Conservation (phyloP, 2,329 filamentous ascomycete species). For the Penicillium griseofulvum region DNA sequence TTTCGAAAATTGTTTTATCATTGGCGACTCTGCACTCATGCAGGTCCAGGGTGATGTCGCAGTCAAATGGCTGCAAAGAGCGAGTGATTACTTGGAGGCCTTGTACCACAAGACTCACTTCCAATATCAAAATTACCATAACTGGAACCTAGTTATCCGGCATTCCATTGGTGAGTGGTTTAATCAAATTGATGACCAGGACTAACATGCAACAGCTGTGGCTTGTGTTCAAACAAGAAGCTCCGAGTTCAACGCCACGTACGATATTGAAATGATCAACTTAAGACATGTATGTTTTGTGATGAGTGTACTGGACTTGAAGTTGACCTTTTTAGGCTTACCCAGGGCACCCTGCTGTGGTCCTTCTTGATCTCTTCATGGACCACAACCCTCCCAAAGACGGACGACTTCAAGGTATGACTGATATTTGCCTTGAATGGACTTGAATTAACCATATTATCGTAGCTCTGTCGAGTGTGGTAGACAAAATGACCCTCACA, state of each 20-base stretch:
- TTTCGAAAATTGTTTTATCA: slow-evolving; percentile 67
- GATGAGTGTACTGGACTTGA: slow-evolving; percentile 31
- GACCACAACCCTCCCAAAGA: slow-evolving; percentile 37
- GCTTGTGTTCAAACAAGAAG: slow-evolving; percentile 37
- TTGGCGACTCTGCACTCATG: slow-evolving; percentile 61
- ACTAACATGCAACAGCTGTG: slow-evolving; percentile 26
- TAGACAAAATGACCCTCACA: neutral
- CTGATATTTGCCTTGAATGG: neutral
- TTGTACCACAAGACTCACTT: slow-evolving; percentile 51
- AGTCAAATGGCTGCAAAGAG: slow-evolving; percentile 70
- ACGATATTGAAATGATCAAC: slow-evolving; percentile 56
- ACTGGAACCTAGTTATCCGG: slow-evolving; percentile 65
- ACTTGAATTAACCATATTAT: slow-evolving; percentile 19
- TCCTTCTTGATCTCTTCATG: slow-evolving; percentile 68
- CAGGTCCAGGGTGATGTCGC: slow-evolving; percentile 56
- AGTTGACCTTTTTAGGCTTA: slow-evolving; percentile 22
- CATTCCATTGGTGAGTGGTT: slow-evolving; percentile 57
- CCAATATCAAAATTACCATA: slow-evolving; percentile 54
- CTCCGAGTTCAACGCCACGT: slow-evolving; percentile 50
- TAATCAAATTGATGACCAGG: neutral
- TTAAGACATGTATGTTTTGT: slow-evolving; percentile 57
- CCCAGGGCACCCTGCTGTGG: slow-evolving; percentile 63
- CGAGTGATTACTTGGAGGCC: slow-evolving; percentile 57
- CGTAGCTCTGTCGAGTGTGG: slow-evolving; percentile 58
- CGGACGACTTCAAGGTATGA: slow-evolving; percentile 44